Base-by-base conservation (phyloP, 441 rosid species). In the Melastoma candidum region DNA sequence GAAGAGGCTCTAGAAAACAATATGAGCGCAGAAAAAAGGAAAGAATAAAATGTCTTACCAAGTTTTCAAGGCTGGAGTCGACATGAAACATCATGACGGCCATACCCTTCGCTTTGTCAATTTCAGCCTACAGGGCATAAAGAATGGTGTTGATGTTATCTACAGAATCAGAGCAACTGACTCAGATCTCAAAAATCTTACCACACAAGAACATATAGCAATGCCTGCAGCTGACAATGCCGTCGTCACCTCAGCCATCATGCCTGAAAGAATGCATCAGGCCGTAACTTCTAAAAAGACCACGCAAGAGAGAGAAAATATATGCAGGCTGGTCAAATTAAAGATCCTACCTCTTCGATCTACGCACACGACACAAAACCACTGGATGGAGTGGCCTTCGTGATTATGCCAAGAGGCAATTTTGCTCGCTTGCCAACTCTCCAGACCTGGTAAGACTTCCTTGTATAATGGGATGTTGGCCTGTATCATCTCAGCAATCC, bases 341-440 rank as follows among this genome's bases (percentile, higher is more conserved):
- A 49, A 68, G 46, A 44, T 68, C 36, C 7, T 77, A 88, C 98
- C 98, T 82, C 63, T 84, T 58, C 84, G 82, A 71, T 86, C 90
- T 61, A 84, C 80, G 75, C 88, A 93, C 51, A 83, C 88, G 47
- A 93, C 90, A 60, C 77, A 79, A 60, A 88, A 66, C 98, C 98
- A 93, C 26, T 74, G 95, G 61, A 93, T 74, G 44, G 95, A 84
- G 63, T 85, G 95, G 60, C 95, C 97, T 71, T 86, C 95, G 48
- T 68, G 78, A 77, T 76, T 85, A 70, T 93, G 95, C 98, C 98
- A 93, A 53, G 81, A 59, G 44, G 83, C 80, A 68, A 93, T 74
- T 80, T 84, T 93, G 81, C 84, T 73, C 53, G 86, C 79, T 68
- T 74, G 85, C 98, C 98, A 93, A 74, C 85, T 77, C 60, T 86